Evolutionary conservation across 2,329 filamentous ascomycete genomes (phyloP).

Genomic region (Ilyonectria destructans): DNA sequence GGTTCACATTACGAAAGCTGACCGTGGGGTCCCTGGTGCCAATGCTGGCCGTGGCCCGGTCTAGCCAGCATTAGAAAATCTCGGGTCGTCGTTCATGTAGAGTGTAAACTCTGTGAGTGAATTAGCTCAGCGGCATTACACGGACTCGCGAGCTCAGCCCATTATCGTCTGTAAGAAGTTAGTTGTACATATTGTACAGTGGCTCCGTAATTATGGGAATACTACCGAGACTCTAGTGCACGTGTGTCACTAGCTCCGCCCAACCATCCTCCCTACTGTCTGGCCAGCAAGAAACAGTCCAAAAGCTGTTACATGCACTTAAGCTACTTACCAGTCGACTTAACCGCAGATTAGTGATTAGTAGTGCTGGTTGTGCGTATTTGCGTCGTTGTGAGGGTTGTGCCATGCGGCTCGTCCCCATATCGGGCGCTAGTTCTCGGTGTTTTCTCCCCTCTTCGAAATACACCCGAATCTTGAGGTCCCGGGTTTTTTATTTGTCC

Average conservation of each 20-base stretch:
- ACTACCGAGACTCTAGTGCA: neutral
- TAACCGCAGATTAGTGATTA: neutral
- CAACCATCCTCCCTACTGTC: neutral
- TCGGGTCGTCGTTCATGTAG: neutral
- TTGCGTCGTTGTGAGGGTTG: neutral
- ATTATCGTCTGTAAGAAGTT: neutral
- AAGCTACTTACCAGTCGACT: neutral
- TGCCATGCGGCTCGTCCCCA: slow-evolving; percentile 4
- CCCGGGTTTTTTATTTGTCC: neutral
- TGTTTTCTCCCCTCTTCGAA: neutral
- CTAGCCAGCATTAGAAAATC: neutral
- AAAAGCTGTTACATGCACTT: neutral
- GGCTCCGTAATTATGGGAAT: neutral
- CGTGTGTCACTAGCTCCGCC: neutral
- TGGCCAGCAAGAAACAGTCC: neutral
- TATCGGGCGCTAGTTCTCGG: neutral
- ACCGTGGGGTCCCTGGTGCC: neutral
- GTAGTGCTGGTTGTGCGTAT: neutral
- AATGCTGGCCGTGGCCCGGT: neutral
- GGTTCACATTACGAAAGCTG: neutral
- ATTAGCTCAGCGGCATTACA: neutral
- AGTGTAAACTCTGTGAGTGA: neutral
- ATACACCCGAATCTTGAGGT: neutral
- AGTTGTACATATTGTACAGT: too few species aligned
- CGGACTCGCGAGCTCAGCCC: neutral